Conservation (phyloP, 2,329 filamentous ascomycete genomes). For the Alternaria gaisen region DNA sequence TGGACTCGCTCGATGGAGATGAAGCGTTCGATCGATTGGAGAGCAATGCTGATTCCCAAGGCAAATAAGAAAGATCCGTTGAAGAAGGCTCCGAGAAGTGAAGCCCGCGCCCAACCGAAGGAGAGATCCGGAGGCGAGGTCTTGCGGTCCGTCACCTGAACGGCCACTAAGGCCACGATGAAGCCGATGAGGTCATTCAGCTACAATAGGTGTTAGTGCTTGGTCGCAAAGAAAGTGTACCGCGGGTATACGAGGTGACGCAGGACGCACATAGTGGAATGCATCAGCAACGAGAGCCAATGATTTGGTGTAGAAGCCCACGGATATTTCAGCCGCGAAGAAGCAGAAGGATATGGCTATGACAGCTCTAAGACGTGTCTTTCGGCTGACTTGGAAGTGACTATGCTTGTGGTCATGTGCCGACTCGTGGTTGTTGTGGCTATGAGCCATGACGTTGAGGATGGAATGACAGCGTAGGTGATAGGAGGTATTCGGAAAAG, state of each 20-base stretch:
- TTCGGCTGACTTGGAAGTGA: constrained; percentile 40
- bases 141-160: constrained; percentile 65
- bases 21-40: constrained; percentile 78
- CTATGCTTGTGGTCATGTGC: constrained; percentile 17
- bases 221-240: not conserved
- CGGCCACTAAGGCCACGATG: constrained; percentile 70
- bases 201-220: constrained; percentile 50
- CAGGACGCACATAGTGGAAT: constrained; percentile 74
- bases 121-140: constrained; percentile 68
- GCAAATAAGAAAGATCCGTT: constrained; percentile 79
- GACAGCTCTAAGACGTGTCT: constrained; percentile 48
- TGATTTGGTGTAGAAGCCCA: constrained; percentile 75
- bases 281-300: constrained; percentile 79
- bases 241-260: not conserved
- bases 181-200: constrained; percentile 77
- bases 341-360: constrained; percentile 59
- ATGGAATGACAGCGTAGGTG: not conserved
- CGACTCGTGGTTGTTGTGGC: constrained; percentile 13
- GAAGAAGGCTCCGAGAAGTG: constrained; percentile 80
- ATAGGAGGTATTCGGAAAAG: not conserved
- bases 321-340: constrained; percentile 61
- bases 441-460: constrained; percentile 24
- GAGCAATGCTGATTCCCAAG: constrained; percentile 74
- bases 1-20: constrained; percentile 66
- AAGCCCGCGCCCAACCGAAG: constrained; percentile 80